A percentile compares a stretch with the other conserved stretches of the same genome.
Evolutionary conservation across 2,329 filamentous ascomycete species (phyloP).

Genomic region (Microsporum audouinii): DNA sequence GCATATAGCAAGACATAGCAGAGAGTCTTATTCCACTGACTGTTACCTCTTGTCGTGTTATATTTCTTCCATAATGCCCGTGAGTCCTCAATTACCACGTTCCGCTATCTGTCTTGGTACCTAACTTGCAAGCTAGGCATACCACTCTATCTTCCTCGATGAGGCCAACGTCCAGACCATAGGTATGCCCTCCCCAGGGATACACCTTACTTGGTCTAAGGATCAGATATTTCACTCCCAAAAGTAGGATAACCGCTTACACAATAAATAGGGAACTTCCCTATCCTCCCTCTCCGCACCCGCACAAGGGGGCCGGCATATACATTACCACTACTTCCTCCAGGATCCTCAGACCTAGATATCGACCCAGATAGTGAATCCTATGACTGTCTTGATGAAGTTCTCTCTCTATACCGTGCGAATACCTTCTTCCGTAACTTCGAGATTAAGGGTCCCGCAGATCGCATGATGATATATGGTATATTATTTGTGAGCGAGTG

Average conservation of each 20-base stretch:
- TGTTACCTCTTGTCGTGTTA: background rate
- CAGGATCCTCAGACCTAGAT: slow-evolving; percentile 41
- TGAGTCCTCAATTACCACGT: background rate
- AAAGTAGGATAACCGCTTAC: background rate
- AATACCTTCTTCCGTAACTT: slow-evolving; percentile 99
- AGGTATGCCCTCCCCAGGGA: slow-evolving; percentile 31
- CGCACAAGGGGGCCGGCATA: slow-evolving; percentile 92
- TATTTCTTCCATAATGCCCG: background rate
- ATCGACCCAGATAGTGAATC: slow-evolving; percentile 76
- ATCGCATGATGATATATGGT: slow-evolving; percentile 89
- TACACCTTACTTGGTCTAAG: background rate
- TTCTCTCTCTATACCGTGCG: slow-evolving; percentile 82
- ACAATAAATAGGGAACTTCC: slow-evolving; percentile 64
- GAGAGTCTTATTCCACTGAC: background rate
- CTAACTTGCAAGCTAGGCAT: slow-evolving; percentile 51
- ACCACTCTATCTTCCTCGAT: slow-evolving; percentile 93
- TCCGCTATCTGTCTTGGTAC: background rate
- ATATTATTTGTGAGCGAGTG: slow-evolving; percentile 92
- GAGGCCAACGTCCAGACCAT: slow-evolving; percentile 58
- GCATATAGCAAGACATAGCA: background rate
- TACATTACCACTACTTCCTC: slow-evolving; percentile 57
- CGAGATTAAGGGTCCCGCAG: slow-evolving; percentile 92
- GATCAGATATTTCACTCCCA: background rate
- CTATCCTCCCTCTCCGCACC: slow-evolving; percentile 85
- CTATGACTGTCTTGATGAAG: slow-evolving; percentile 94